These are phyloP conservation scores for Penicillium bovifimosum DNA, from an alignment of 495 filamentous ascomycete genomes.

Conservation along the genomic window DNA sequence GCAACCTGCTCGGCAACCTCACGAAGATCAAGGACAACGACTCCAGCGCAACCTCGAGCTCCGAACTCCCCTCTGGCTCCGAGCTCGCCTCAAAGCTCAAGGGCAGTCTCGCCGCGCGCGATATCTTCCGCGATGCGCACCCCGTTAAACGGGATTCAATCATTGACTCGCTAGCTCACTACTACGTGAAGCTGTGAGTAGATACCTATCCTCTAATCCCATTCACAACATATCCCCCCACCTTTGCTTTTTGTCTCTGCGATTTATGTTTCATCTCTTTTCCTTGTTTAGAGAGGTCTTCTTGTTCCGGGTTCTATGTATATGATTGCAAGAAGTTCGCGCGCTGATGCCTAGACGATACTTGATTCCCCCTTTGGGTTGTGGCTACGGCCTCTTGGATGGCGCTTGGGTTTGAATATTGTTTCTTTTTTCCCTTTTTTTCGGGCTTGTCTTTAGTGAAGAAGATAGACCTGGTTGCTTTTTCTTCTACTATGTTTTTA, in stretches of 20 bases:
- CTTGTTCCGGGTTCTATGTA: not conserved
- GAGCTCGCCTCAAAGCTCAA: constrained; percentile 5
- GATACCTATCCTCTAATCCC: not conserved
- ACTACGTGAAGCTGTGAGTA: not conserved
- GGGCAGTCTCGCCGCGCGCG: not conserved
- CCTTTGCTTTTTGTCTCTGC: too few species aligned
- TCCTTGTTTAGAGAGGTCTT: not conserved
- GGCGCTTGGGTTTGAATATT: not conserved
- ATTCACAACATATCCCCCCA: not conserved
- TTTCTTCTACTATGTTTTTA: not conserved
- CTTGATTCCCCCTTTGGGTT: constrained; percentile 9
- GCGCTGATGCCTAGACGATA: constrained; percentile 19
- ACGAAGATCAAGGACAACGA: not conserved
- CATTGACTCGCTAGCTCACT: not conserved
- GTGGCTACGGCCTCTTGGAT: constrained; percentile 6
- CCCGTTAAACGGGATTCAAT: constrained; percentile 1
- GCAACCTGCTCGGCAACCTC: not conserved
- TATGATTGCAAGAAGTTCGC: not conserved
- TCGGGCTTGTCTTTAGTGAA: not conserved
- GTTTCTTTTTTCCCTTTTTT: not conserved
- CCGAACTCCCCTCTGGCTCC: not conserved
- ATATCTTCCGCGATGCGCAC: not conserved
- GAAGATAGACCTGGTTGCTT: not conserved
- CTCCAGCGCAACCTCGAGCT: constrained; percentile 2
- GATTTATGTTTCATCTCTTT: not conserved